Conservation (phyloP, 1,139 yeast species). For the Saccharomyces hybrid region DNA sequence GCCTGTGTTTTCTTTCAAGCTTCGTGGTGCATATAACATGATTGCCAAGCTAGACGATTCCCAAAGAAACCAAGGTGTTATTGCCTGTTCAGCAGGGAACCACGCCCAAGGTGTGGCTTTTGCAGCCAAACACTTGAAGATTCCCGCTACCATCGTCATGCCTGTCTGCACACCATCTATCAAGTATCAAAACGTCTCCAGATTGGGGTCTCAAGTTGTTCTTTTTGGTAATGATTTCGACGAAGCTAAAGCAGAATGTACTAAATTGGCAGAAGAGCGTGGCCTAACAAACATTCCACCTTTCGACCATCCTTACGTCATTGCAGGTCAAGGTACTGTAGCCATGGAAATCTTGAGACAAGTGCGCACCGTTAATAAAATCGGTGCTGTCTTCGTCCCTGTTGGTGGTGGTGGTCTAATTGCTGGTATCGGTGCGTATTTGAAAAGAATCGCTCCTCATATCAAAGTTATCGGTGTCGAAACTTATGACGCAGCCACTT, state of each 20-base stretch:
- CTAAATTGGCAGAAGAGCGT: constrained; percentile 55
- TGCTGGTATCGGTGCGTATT: constrained; percentile 82
- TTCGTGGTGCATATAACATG: constrained; percentile 97
- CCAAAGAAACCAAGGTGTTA: constrained; percentile 74
- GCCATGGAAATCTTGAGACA: constrained; percentile 91
- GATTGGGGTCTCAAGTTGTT: constrained; percentile 91
- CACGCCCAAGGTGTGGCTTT: constrained; percentile 99
- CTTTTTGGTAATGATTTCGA: constrained; percentile 91
- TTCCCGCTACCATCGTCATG: constrained; percentile 96
- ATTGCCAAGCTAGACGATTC: constrained; percentile 73
- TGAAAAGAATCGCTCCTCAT: constrained; percentile 96
- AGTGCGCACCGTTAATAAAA: constrained; percentile 52
- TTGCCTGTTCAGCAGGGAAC: constrained; percentile 97
- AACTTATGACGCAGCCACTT: constrained; percentile 89
- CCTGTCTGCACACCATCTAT: constrained; percentile 95
- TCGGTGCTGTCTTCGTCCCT: constrained; percentile 83
- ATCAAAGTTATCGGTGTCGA: constrained; percentile 93
- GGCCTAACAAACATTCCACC: constrained; percentile 90
- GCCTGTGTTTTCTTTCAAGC: constrained; percentile 92
- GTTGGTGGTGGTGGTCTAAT: constrained; percentile 97
- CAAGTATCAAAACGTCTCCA: constrained; percentile 80
- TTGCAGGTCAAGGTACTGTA: constrained; percentile 99
- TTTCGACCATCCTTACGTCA: constrained; percentile 92
- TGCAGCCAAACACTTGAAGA: constrained; percentile 74
- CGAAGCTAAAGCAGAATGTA: constrained; percentile 83